A percentile compares a stretch with the other conserved stretches of the same genome.
Evolutionary conservation across 768 basidiomycete species (phyloP).

Genomic region (Gelatoporia subvermispora): DNA sequence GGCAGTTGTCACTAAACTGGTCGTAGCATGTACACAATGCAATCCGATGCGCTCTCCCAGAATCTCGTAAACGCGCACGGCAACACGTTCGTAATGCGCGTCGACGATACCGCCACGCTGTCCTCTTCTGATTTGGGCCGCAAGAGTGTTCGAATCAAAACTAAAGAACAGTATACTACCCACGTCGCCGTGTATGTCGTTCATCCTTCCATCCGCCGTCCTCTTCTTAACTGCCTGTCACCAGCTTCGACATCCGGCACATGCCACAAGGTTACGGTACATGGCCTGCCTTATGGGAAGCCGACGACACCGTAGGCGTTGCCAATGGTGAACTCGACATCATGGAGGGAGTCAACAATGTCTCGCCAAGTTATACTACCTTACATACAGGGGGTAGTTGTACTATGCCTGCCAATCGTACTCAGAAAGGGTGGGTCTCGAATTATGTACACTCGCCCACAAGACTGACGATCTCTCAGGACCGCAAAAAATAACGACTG

Average conservation of each 20-base stretch:
- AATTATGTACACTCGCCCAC: not conserved
- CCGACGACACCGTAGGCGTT: conserved; percentile 25
- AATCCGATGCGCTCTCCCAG: conserved; percentile 39
- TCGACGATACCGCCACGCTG: conserved; percentile 34
- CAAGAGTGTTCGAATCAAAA: conserved; percentile 47
- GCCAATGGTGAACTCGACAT: conserved; percentile 51
- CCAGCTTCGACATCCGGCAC: conserved; percentile 38
- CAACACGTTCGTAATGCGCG: conserved; percentile 45
- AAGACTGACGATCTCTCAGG: conserved; percentile 1
- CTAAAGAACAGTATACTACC: conserved; percentile 43
- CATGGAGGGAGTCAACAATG: conserved; percentile 35
- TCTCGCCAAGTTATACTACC: conserved; percentile 17
- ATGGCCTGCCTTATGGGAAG: conserved; percentile 53
- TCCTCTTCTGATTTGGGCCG: conserved; percentile 33
- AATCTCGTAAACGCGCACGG: conserved; percentile 52
- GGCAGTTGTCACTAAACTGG: not conserved
- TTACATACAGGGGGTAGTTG: conserved; percentile 23
- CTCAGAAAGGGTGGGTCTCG: conserved; percentile 24
- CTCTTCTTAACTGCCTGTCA: not conserved
- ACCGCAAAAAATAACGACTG: conserved; percentile 20
- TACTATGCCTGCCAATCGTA: conserved; percentile 19
- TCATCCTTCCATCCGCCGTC: not conserved
- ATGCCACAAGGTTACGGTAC: conserved; percentile 44
- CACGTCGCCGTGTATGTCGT: conserved; percentile 44
- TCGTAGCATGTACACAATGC: conserved; percentile 33